Percentiles rank a stretch among this genome's conserved stretches.
These are phyloP conservation scores for Gypsophila paniculata DNA, from an alignment of 179 eudicot species.

Conservation along the genomic window DNA sequence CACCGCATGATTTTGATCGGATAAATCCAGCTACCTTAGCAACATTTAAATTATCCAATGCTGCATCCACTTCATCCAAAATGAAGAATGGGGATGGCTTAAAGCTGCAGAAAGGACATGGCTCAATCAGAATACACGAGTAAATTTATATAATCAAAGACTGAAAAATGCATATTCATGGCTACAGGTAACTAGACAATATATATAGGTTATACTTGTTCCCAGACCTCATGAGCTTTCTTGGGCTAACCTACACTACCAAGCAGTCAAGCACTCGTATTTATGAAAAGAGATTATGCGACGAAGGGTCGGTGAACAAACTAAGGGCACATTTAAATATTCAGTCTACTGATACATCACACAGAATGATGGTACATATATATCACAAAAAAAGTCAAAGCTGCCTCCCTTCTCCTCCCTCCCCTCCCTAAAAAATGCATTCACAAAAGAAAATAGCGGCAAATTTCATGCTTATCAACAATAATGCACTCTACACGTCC, in stretches of 20 bases:
- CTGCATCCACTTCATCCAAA: constrained; percentile 99
- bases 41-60: constrained; percentile 87
- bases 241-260: neutral
- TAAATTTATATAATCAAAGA: neutral
- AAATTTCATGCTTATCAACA: neutral
- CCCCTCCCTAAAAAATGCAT: too few species aligned
- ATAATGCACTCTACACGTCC: neutral
- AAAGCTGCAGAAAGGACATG: constrained; percentile 48
- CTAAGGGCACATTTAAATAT: neutral
- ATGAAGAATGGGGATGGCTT: constrained; percentile 97
- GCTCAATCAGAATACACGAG: constrained; percentile 3
- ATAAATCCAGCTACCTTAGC: constrained; percentile 98
- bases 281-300: neutral
- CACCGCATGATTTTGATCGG: constrained; percentile 89
- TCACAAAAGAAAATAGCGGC: neutral
- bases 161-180: neutral
- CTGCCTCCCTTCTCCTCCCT: too few species aligned
- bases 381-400: neutral
- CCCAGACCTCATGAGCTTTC: neutral
- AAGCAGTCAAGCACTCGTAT: neutral
- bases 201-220: neutral
- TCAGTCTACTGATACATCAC: neutral
- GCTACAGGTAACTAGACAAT: neutral
- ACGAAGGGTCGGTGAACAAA: neutral
- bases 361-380: neutral